These are phyloP conservation scores for Naematelia encephala DNA, from an alignment of 768 basidiomycete species.

Conservation along the genomic window DNA sequence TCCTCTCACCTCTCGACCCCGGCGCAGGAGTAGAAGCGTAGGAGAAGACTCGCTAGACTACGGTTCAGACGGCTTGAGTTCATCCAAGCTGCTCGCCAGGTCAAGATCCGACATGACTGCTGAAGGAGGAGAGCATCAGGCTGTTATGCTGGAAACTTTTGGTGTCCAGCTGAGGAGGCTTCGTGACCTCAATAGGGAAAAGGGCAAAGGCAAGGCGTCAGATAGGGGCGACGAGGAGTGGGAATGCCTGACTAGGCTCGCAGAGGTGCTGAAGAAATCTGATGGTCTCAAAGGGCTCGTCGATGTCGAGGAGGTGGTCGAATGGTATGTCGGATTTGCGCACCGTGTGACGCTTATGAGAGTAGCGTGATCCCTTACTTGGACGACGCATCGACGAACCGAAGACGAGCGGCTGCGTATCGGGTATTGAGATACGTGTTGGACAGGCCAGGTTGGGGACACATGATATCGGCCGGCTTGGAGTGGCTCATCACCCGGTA, in stretches of 20 bases:
- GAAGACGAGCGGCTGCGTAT: constrained; percentile 77
- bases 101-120: not conserved
- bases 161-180: constrained; percentile 16
- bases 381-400: constrained; percentile 68
- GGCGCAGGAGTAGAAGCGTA: constrained; percentile 9
- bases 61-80: not conserved
- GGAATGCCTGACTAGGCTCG: constrained; percentile 29
- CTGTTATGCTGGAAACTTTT: constrained; percentile 18
- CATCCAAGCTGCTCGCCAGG: not conserved
- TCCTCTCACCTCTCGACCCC: not conserved
- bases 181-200: constrained; percentile 16
- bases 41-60: constrained; percentile 12
- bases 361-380: constrained; percentile 72
- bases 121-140: constrained; percentile 22
- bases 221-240: constrained; percentile 29
- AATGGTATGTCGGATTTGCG: constrained; percentile 59
- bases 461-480: constrained; percentile 62
- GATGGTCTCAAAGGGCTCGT: constrained; percentile 74
- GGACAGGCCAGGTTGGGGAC: constrained; percentile 67
- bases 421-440: constrained; percentile 77
- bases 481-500: constrained; percentile 92
- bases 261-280: constrained; percentile 57
- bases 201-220: constrained; percentile 28
- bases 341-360: constrained; percentile 5
- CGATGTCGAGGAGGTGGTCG: constrained; percentile 65